Evolutionary conservation across 2,329 filamentous ascomycete species (phyloP), one percentile per base, ranked within the genome.

Genomic region (Chaetothyriales sp.): DNA sequence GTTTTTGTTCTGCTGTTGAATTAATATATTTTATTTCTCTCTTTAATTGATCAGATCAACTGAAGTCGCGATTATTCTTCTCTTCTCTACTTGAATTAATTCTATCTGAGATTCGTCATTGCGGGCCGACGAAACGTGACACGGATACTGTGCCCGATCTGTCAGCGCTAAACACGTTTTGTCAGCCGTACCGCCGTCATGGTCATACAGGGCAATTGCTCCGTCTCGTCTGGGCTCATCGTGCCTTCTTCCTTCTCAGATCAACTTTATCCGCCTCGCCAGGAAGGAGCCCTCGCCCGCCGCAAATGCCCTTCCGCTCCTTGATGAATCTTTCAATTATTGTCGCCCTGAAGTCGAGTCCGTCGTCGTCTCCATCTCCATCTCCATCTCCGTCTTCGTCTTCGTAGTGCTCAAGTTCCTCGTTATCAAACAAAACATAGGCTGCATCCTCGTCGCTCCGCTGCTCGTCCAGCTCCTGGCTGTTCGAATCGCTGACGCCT

Each of bases 351-450:
- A 12, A 39, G 32, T 39, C 32, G 32, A 39, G 7, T 39, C 32
- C 32, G 32, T 44, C 18, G n/a, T 51, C 3, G n/a, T n/a, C 32
- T 22, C 44, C 42, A 32, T 49, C n/a, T 18, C n/a, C n/a, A 36
- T 43, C n/a, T n/a, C n/a, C n/a, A 25, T 25, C 22, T 25, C 22
- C 6, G 22, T 25, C 22, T 25, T 3, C 22, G 22, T 25, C 22
- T 25, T 3, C 22, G 22, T n/a, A 25, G 12, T 48, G 39, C 26
- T 26, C 36, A 9, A 55, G 36, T 32, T 46, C 46, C 18, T 51
- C 46, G 22, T 50, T 48, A 32, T 55, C 55, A 42, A 60, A 54
- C 22, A 58, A 42, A 5, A 59, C 49, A 52, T 60, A 60, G 12
- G 55, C 57, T 5, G 54, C 47, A 32, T 52, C 49, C n/a, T n/a